These are phyloP conservation scores for Colletotrichum eleusines DNA, from an alignment of 2,329 filamentous ascomycete genomes.

Conservation along the genomic window DNA sequence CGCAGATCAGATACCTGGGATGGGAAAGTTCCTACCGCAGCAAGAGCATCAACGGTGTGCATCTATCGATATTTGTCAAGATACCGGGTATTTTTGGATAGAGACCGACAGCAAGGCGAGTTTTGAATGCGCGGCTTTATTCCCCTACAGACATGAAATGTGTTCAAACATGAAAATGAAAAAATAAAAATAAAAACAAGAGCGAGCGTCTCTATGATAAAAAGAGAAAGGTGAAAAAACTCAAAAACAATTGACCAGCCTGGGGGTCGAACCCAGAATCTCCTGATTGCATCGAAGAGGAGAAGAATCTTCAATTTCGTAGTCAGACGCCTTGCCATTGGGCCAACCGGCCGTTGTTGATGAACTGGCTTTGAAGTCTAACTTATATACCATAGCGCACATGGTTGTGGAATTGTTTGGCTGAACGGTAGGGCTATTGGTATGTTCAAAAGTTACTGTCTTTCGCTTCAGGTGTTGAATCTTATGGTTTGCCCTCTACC, in stretches of 20 bases:
- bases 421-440: too few species aligned
- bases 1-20: not conserved
- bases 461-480: too few species aligned
- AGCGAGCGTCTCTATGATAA: not conserved
- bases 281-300: constrained; percentile 33
- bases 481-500: too few species aligned
- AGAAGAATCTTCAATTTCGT: too few species aligned
- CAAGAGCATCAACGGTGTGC: not conserved
- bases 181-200: not conserved
- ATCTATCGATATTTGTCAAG: too few species aligned
- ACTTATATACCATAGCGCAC: too few species aligned
- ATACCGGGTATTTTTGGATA: too few species aligned
- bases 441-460: too few species aligned
- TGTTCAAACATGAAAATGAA: too few species aligned
- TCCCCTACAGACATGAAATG: not conserved
- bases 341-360: constrained; percentile 47
- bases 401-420: too few species aligned
- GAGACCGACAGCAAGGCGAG: not conserved
- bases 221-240: too few species aligned
- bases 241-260: constrained; percentile 33
- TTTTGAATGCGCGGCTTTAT: not conserved
- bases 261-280: constrained; percentile 42
- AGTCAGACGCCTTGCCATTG: constrained; percentile 60
- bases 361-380: not conserved
- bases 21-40: not conserved